phyloP scores from a whole-genome alignment of 2,329 filamentous ascomycete species.

The Xylaria sp. region DNA sequence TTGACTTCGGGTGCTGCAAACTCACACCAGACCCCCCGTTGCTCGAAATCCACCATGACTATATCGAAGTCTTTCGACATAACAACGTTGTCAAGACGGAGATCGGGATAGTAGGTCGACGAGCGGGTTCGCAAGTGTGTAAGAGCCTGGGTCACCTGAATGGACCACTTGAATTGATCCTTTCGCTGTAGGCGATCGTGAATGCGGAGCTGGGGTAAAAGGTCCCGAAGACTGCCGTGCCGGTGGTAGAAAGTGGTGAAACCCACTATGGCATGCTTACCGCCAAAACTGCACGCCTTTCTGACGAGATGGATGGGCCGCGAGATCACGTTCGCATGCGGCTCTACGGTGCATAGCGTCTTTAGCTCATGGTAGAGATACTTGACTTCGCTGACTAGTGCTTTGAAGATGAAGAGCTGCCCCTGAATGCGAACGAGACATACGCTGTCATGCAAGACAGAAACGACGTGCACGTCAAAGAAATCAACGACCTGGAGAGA shows the following conservation, averaged over 20 bases:
- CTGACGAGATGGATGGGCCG: conserved; percentile 64
- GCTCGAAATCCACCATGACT: conserved; percentile 71
- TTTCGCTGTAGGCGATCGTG: conserved; percentile 55
- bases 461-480: conserved; percentile 59
- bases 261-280: conserved; percentile 64
- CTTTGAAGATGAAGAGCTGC: conserved; percentile 65
- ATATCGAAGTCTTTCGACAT: conserved; percentile 58
- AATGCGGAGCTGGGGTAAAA: conserved; percentile 62
- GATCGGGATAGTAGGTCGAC: conserved; percentile 65
- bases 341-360: conserved; percentile 61
- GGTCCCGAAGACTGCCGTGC: conserved; percentile 65
- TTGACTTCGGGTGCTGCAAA: conserved; percentile 70
- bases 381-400: conserved; percentile 65
- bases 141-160: conserved; percentile 63
- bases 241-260: conserved; percentile 66
- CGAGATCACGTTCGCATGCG: conserved; percentile 64
- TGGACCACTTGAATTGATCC: conserved; percentile 64
- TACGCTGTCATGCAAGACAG: conserved; percentile 68
- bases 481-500: conserved; percentile 63
- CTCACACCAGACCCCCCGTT: conserved; percentile 71
- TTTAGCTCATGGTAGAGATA: conserved; percentile 71
- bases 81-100: conserved; percentile 69
- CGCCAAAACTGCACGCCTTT: conserved; percentile 66
- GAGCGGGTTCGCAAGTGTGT: conserved; percentile 59
- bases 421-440: conserved; percentile 61